These are phyloP conservation scores for Pontederia crassipes DNA, from an alignment of 176 grass and related monocot genomes.

Conservation along the genomic window DNA sequence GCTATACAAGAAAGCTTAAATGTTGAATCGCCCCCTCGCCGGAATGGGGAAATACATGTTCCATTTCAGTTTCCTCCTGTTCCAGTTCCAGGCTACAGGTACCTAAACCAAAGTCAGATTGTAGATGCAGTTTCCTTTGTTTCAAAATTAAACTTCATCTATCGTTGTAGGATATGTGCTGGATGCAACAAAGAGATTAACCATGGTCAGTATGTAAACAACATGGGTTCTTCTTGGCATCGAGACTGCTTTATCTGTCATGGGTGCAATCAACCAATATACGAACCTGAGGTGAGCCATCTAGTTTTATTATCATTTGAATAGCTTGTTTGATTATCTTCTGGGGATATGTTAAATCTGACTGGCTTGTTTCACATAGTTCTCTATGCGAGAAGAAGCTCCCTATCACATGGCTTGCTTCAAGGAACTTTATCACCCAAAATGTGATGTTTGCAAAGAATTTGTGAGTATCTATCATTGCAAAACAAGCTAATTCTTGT, in stretches of 20 bases:
- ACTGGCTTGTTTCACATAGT: conserved; percentile 25
- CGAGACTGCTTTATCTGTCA: conserved; percentile 65
- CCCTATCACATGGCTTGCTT: conserved; percentile 83
- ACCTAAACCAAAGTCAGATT: too few relatives aligned
- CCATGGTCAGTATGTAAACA: conserved; percentile 54
- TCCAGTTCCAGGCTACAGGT: too few relatives aligned
- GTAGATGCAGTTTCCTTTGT: too few relatives aligned
- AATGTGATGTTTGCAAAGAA: conserved; percentile 85
- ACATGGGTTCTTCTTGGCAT: conserved; percentile 74
- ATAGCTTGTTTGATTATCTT: too few relatives aligned
- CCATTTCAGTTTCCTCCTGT: too few relatives aligned
- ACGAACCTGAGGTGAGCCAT: conserved; percentile 66
- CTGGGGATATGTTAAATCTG: conserved; percentile 9
- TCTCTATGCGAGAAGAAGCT: conserved; percentile 48
- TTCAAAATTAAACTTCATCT: background rate
- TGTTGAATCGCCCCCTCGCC: background rate
- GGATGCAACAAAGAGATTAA: conserved; percentile 62
- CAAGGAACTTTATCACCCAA: conserved; percentile 54
- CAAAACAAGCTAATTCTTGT: background rate
- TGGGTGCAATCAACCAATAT: conserved; percentile 60
- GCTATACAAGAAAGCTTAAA: conserved; percentile 2
- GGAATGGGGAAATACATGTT: background rate
- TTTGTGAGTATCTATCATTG: conserved; percentile 44
- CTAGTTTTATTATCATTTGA: conserved; percentile 8
- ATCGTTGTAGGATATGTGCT: conserved; percentile 56